phyloP scores from a whole-genome alignment of 1,284 basidiomycete species.

The Athelia psychrophila region DNA sequence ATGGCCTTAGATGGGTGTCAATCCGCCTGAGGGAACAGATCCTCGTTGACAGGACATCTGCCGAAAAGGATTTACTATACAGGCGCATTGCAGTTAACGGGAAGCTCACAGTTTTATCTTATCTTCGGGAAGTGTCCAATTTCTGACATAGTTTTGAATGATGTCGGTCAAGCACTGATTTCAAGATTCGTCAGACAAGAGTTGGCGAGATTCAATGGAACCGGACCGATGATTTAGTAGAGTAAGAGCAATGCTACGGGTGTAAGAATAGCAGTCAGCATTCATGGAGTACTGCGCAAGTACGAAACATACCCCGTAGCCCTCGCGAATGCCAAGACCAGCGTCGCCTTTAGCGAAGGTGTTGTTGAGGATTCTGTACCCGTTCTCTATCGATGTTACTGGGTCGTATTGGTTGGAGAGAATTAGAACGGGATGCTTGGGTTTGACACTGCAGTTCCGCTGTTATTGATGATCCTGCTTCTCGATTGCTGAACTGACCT shows the following conservation, averaged over 20 bases:
- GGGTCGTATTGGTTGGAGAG: slow-evolving; percentile 1
- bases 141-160: neutral
- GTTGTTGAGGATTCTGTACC: neutral
- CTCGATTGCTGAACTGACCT: neutral
- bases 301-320: neutral
- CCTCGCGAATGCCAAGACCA: slow-evolving; percentile 1
- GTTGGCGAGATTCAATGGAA: neutral
- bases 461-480: too few relatives aligned
- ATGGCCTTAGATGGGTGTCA: too few relatives aligned
- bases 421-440: neutral
- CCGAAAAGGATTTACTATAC: neutral
- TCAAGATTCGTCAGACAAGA: neutral
- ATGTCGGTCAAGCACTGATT: neutral
- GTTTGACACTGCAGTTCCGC: neutral
- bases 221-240: neutral
- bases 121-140: slow-evolving; percentile 1
- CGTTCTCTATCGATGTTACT: neutral
- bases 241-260: slow-evolving; percentile 2
- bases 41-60: neutral
- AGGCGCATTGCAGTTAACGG: neutral
- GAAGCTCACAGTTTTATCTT: neutral
- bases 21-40: neutral
- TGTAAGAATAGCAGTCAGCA: neutral
- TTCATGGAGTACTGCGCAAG: neutral
- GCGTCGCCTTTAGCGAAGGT: neutral